Evolutionary conservation across 352 stramenopile genomes (phyloP), one percentile per base, ranked within the genome.

Genomic region (Pilasporangium apinafurcum): DNA sequence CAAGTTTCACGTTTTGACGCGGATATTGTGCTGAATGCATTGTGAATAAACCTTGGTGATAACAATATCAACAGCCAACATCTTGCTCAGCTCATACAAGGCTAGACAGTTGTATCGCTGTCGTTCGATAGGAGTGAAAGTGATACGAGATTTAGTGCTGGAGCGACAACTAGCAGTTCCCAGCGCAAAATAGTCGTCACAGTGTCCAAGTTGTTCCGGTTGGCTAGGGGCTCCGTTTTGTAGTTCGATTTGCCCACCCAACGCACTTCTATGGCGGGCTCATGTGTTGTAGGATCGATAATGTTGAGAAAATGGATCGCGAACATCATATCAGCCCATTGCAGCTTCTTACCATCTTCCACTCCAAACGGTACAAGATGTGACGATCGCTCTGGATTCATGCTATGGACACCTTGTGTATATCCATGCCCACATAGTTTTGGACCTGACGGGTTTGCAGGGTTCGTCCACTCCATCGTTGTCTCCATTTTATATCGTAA

Each of bases 181-280:
- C 65, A 78, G n/a, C 64, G 65, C 62, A 81, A 52, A 30, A 81
- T 47, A 17, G 62, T 58, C 20, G 62, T 64, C 29, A 78, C 38
- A 53, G 65, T 76, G 31, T 81, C 68, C 5, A 59, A 53, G 2
- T 65, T 59, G 34, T 70, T 81, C 10, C 65, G 59, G 29, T 62
- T 59, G 26, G 65, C 68, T 44, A 76, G 59, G n/a, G 63, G 59
- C 13, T 53, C 44, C 24, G 62, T 61, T 20, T 65, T 70, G 63
- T 76, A 82, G 36, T 78, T 68, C 31, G 66, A 76, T 25, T 57
- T 62, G 34, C 68, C 68, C 0, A 53, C 59, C 62, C 65, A 82
- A n/a, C 65, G 62, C 34, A 82, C 59, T 37, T 70, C 56, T 30
- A 67, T 65, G 17, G 55, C 61, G 38, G 54, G 53, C 29, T 57